Evolutionary conservation across 345 rosid genomes (phyloP).

Genomic region (Syzygium aqueum): DNA sequence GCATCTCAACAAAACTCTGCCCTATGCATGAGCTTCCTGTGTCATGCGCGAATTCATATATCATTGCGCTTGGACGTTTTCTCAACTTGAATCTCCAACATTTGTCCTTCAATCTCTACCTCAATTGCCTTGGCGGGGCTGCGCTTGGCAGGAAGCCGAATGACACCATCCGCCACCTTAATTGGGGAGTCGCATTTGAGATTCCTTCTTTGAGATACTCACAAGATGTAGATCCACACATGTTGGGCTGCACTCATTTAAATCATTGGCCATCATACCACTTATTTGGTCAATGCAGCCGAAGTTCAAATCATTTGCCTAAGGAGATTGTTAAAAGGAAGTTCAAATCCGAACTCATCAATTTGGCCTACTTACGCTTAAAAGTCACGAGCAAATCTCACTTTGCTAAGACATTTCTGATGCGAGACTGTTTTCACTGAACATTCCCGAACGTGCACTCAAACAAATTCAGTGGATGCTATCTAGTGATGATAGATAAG

Average conservation of each 20-base stretch:
- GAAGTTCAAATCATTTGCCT: neutral
- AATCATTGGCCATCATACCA: neutral
- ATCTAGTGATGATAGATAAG: neutral
- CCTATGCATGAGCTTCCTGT: neutral
- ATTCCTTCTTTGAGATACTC: neutral
- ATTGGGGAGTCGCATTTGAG: accelerated
- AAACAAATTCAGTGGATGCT: neutral
- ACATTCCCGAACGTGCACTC: neutral
- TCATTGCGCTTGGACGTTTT: neutral
- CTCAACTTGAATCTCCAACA: neutral
- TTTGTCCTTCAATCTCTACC: neutral
- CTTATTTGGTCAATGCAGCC: neutral
- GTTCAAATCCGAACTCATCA: accelerated
- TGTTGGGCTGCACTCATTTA: neutral
- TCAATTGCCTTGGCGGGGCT: neutral
- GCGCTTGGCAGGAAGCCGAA: neutral
- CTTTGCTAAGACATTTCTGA: neutral
- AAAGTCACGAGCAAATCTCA: neutral
- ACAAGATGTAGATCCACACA: neutral
- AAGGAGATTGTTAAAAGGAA: neutral
- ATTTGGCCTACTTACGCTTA: accelerated
- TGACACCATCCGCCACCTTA: neutral
- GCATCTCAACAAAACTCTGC: neutral
- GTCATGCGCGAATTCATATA: neutral
- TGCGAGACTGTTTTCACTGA: neutral